phyloP scores from a whole-genome alignment of 2,329 filamentous ascomycete species.

The Pezicula neosporulosa region DNA sequence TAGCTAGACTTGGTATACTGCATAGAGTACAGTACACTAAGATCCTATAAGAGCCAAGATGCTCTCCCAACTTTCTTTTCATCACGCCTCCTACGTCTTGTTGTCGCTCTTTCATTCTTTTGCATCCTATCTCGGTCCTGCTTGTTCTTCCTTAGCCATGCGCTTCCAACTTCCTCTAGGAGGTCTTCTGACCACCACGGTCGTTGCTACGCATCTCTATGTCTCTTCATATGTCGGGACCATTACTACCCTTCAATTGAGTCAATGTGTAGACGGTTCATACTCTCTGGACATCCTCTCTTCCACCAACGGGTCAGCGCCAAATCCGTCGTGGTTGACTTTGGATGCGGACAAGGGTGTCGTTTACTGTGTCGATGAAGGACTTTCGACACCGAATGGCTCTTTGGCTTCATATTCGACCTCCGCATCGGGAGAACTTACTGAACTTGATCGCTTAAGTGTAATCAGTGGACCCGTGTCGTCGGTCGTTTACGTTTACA shows the following conservation, averaged over 20 bases:
- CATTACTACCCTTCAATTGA: constrained; percentile 30
- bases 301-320: constrained; percentile 16
- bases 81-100: neutral
- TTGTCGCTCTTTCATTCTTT: neutral
- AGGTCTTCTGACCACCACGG: constrained; percentile 14
- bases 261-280: constrained; percentile 13
- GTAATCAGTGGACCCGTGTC: constrained; percentile 34
- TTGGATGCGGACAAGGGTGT: constrained; percentile 18
- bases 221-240: constrained; percentile 34
- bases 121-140: neutral
- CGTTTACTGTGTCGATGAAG: constrained; percentile 25
- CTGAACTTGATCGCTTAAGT: constrained; percentile 33
- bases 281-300: constrained; percentile 17
- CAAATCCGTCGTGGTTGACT: constrained; percentile 22
- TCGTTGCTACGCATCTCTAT: constrained; percentile 27
- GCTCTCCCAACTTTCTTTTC: neutral
- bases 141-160: constrained; percentile 8
- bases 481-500: constrained; percentile 41
- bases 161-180: constrained; percentile 12
- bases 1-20: too few species aligned
- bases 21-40: too few species aligned
- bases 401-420: constrained; percentile 23
- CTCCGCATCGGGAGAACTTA: constrained; percentile 35
- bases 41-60: neutral
- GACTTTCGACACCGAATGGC: constrained; percentile 11